phyloP scores from a whole-genome alignment of 2,329 filamentous ascomycete genomes.

The Cladophialophora bantiana region DNA sequence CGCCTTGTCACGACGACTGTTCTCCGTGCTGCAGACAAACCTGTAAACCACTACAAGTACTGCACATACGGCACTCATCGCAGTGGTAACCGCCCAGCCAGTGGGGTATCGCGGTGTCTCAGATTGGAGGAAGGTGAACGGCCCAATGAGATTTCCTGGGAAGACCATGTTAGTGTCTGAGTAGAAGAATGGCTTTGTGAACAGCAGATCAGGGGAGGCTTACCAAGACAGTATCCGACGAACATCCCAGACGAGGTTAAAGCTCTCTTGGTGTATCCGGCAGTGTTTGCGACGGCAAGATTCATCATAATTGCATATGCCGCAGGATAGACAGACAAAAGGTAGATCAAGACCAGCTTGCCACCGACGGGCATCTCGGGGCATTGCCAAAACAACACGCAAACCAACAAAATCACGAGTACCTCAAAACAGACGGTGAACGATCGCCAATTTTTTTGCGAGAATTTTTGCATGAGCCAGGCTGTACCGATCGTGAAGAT shows the following conservation, averaged over 20 bases:
- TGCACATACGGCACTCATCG: slow-evolving; percentile 13
- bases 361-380: slow-evolving; percentile 52
- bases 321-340: slow-evolving; percentile 54
- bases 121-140: slow-evolving; percentile 44
- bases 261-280: slow-evolving; percentile 40
- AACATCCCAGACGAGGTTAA: slow-evolving; percentile 37
- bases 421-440: slow-evolving; percentile 45
- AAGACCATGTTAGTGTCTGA: background rate
- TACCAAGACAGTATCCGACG: slow-evolving; percentile 41
- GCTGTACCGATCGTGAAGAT: slow-evolving; percentile 62
- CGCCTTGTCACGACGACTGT: slow-evolving; percentile 21
- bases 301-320: slow-evolving; percentile 61
- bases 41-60: slow-evolving; percentile 40
- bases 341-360: slow-evolving; percentile 58
- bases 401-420: slow-evolving; percentile 51
- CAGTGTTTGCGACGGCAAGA: slow-evolving; percentile 49
- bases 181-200: background rate
- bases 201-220: slow-evolving; percentile 53
- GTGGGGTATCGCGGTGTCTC: slow-evolving; percentile 43
- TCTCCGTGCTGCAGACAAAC: slow-evolving; percentile 37
- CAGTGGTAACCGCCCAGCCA: slow-evolving; percentile 32
- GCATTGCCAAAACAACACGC: slow-evolving; percentile 53
- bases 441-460: slow-evolving; percentile 40
- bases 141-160: slow-evolving; percentile 46
- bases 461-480: slow-evolving; percentile 62